Base-by-base conservation (phyloP, 2,329 filamentous ascomycete species). In the Aspergillus alliaceus region DNA sequence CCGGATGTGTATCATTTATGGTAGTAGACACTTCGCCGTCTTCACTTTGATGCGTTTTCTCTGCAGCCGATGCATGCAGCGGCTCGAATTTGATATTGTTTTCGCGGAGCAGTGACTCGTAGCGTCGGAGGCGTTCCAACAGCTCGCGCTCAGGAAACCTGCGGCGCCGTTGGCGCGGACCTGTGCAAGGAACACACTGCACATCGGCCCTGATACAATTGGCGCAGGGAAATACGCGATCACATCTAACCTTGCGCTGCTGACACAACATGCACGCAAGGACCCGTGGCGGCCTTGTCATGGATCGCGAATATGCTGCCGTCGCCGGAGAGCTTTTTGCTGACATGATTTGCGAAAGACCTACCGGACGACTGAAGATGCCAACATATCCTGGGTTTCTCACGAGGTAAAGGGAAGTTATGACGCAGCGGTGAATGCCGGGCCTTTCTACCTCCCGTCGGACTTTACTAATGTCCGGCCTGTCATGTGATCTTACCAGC, bases 81-180 rank as follows among this genome's bases (percentile, higher is more conserved):
- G 86, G 81, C 50, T 91, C 85, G 63, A 91, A 90, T n/a, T 80
- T 75, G 66, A 92, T 84, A 51, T 86, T 83, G 65, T 90, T 80
- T 70, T 88, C 81, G 53, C 80, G 79, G 31, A 92, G 77, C 39
- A 92, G 75, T 6, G 75, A 70, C 73, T 92, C 90, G 65, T 91
- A 91, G 50, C 83, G 82, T 53, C 82, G 84, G 22, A 91, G 77
- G n/a, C 87, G 84, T 6, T 89, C 85, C 52, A 91, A 77, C 39
- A 92, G 77, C 56, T 90, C 87, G 67, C 84, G 84, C 73, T 92
- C 89, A 22, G 87, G 84, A 46, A 90, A 85, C 53, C 85, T 84
- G 72, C 68, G 86, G 74, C 66, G 85, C 78, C 69, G 86, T 77
- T 68, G 85, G 73, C 64, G 63, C 1, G 62, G 84, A 76, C 61